phyloP scores from a whole-genome alignment of 192 early-diverging fungal genomes.

The Coemansia sp. region DNA sequence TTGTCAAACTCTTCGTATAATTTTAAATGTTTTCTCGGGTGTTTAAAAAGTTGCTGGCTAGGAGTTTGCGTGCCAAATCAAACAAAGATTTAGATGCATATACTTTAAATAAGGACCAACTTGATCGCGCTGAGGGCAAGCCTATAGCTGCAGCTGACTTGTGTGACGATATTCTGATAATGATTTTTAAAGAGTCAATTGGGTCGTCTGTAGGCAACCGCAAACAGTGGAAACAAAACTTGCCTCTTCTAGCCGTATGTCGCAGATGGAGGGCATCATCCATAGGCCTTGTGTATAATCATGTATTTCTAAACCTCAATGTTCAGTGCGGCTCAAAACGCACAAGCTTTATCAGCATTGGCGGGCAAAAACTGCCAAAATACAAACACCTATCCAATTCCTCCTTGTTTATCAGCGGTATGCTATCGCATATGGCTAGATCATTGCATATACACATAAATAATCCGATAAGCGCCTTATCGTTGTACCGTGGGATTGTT shows the following conservation, averaged over 20 bases:
- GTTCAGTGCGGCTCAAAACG: neutral
- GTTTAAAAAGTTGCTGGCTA: too few species aligned
- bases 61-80: neutral
- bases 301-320: neutral
- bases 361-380: neutral
- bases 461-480: neutral
- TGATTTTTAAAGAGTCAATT: constrained; percentile 1
- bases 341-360: neutral
- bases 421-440: neutral
- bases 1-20: neutral
- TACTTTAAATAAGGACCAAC: too few species aligned
- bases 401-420: neutral
- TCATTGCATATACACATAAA: neutral
- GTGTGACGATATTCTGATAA: constrained; percentile 6
- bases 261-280: constrained; percentile 6
- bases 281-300: constrained; percentile 2
- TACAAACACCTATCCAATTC: neutral
- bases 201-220: neutral
- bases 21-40: too few species aligned
- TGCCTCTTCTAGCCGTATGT: constrained; percentile 8
- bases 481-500: neutral
- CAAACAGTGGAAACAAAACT: neutral
- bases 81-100: too few species aligned
- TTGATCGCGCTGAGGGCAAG: neutral
- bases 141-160: neutral